phyloP scores from a whole-genome alignment of 306 rosid genomes.

The Vachellia pachyceras region DNA sequence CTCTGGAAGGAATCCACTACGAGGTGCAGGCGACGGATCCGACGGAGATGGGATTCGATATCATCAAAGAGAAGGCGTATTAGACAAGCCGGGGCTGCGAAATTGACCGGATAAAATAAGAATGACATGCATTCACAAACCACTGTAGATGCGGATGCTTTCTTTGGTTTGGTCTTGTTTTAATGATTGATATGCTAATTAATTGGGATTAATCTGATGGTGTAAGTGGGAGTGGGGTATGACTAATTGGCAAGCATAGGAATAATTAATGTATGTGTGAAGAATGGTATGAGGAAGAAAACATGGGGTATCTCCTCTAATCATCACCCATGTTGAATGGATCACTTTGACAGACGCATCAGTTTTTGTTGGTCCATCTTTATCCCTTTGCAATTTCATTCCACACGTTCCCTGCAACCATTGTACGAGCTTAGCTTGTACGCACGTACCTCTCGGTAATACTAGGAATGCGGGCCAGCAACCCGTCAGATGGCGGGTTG shows the following conservation, averaged over 20 bases:
- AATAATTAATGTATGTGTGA: constrained; percentile 18
- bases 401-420: too few species aligned
- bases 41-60: constrained; percentile 94
- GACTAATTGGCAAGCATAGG: constrained; percentile 43
- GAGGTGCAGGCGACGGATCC: constrained; percentile 98
- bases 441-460: too few species aligned
- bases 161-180: background rate
- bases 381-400: too few species aligned
- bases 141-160: constrained; percentile 1
- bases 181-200: constrained; percentile 16
- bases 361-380: too few species aligned
- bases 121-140: background rate
- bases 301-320: constrained; percentile 15
- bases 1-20: constrained; percentile 85
- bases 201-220: constrained; percentile 51
- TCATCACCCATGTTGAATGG: constrained; percentile 36
- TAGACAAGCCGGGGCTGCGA: constrained; percentile 20
- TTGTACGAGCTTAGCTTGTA: too few species aligned
- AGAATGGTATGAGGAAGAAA: constrained; percentile 29
- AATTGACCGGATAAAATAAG: background rate
- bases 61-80: constrained; percentile 57
- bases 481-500: too few species aligned
- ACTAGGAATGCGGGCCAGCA: too few species aligned
- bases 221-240: constrained; percentile 41
- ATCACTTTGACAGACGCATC: constrained; percentile 41